Conservation (phyloP, 2,329 filamentous ascomycete genomes). For the Monilinia aucupariae region DNA sequence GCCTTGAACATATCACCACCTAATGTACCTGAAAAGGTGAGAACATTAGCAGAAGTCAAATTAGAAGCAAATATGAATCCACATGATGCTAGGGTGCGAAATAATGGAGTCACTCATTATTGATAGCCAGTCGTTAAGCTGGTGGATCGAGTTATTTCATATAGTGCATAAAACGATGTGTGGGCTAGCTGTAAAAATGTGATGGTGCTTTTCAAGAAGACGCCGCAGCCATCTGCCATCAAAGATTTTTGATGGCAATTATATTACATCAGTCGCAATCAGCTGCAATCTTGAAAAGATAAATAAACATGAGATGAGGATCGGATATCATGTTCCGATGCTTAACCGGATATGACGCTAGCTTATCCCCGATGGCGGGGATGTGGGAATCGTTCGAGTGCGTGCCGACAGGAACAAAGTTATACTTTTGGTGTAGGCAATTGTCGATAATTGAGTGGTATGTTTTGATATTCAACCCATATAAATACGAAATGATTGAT, state of each 20-base stretch:
- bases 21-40: too few species aligned
- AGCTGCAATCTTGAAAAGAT: too few species aligned
- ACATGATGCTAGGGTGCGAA: too few species aligned
- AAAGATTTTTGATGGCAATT: neutral
- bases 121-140: too few species aligned
- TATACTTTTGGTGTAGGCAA: neutral
- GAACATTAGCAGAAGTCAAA: too few species aligned
- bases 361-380: conserved; percentile 11
- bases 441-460: conserved; percentile 11
- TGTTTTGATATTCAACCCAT: neutral
- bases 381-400: neutral
- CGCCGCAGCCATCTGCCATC: too few species aligned
- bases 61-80: too few species aligned
- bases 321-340: neutral
- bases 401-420: conserved; percentile 11
- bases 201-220: too few species aligned
- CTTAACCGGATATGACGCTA: conserved; percentile 5
- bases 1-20: neutral
- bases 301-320: neutral
- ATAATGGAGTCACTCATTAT: too few species aligned
- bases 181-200: too few species aligned
- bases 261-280: neutral
- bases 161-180: too few species aligned
- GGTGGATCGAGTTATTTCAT: too few species aligned
- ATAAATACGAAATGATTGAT: conserved; percentile 8